Conservation (phyloP, 768 basidiomycete genomes). For the Crassisporium funariophilum region DNA sequence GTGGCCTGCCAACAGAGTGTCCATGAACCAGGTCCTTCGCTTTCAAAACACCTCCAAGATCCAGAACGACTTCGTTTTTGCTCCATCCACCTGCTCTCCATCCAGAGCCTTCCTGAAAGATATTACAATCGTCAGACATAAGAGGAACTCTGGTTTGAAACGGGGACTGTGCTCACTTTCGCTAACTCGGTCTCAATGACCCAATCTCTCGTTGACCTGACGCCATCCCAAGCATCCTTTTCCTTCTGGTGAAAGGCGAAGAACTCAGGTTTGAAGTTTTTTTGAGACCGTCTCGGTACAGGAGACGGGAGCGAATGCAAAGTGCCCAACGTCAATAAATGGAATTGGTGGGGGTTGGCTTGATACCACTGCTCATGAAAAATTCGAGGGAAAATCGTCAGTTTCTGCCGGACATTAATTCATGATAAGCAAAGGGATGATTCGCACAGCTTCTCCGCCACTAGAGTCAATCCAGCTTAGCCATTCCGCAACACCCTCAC, state of each 20-base stretch:
- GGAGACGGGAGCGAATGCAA: conserved; percentile 89
- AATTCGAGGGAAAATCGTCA: conserved; percentile 4
- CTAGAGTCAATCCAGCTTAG: conserved; percentile 77
- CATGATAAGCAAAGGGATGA: background rate
- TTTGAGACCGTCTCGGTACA: conserved; percentile 77
- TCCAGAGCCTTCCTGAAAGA: conserved; percentile 21
- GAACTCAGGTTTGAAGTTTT: conserved; percentile 83
- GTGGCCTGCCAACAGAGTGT: conserved; percentile 10
- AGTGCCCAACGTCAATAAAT: conserved; percentile 77
- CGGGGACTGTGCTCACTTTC: conserved; percentile 13
- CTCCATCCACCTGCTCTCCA: conserved; percentile 50
- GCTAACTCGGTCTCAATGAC: conserved; percentile 36
- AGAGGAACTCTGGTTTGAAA: conserved; percentile 1
- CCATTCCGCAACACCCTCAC: conserved; percentile 67
- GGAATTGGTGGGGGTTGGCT: conserved; percentile 84
- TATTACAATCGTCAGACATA: conserved; percentile 6
- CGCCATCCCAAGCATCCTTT: conserved; percentile 60
- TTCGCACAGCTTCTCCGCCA: conserved; percentile 60
- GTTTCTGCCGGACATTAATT: background rate
- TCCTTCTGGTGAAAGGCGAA: conserved; percentile 65
- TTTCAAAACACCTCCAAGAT: conserved; percentile 61
- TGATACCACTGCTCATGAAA: conserved; percentile 55
- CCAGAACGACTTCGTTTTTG: conserved; percentile 49
- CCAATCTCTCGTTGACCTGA: conserved; percentile 63
- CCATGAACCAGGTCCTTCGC: conserved; percentile 34